Percentiles rank a stretch among this genome's conserved stretches.
Conservation (phyloP, 768 basidiomycete genomes). For the Leccinum subgranulosum region DNA sequence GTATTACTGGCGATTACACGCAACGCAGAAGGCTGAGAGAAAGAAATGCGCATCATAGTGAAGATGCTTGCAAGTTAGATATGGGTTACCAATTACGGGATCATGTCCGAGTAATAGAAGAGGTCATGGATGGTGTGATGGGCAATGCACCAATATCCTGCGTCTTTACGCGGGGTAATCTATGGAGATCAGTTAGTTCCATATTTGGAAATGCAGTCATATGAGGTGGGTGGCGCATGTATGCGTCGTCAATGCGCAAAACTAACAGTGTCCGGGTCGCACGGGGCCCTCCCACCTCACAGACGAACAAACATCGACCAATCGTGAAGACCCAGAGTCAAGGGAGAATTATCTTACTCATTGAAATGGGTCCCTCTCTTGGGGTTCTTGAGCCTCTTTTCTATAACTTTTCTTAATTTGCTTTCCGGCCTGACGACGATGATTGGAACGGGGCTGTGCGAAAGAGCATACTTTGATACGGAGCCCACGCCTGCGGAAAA, state of each 20-base stretch:
- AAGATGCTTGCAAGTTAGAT: not conserved
- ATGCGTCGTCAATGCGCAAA: not conserved
- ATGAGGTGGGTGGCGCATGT: not conserved
- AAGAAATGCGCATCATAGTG: not conserved
- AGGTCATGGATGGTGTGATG: slow-evolving; percentile 5
- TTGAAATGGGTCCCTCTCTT: slow-evolving; percentile 85
- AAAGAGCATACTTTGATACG: slow-evolving; percentile 73
- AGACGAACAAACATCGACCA: not conserved
- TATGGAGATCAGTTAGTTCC: slow-evolving; percentile 9
- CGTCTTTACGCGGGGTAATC: slow-evolving; percentile 12
- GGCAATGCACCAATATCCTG: slow-evolving; percentile 12
- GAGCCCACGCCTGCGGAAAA: slow-evolving; percentile 58
- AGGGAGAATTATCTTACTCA: slow-evolving; percentile 34
- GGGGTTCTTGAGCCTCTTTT: slow-evolving; percentile 84
- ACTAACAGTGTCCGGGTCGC: not conserved
- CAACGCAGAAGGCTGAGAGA: not conserved
- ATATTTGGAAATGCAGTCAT: not conserved
- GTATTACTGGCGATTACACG: not conserved
- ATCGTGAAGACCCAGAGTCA: not conserved
- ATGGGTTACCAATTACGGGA: not conserved
- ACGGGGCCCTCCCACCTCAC: no score
- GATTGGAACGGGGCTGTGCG: slow-evolving; percentile 92
- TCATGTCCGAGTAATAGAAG: slow-evolving; percentile 18
- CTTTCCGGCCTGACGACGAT: slow-evolving; percentile 92
- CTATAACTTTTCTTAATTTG: slow-evolving; percentile 79